Conservation (phyloP, 2,329 filamentous ascomycete genomes). For the Aspergillus hiratsukae region DNA sequence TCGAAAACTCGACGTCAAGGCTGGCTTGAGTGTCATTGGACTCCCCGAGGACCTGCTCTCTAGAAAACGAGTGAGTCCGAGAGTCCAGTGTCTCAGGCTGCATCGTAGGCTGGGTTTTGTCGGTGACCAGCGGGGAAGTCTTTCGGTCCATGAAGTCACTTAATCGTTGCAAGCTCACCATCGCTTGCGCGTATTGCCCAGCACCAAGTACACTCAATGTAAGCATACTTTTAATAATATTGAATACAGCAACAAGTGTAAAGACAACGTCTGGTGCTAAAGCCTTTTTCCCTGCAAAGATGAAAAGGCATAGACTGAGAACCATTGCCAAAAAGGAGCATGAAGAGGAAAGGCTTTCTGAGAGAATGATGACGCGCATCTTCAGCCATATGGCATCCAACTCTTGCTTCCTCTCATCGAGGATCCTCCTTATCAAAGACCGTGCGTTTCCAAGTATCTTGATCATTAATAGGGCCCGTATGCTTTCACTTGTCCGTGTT, state of each 20-base stretch:
- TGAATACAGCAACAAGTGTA: slow-evolving; percentile 10
- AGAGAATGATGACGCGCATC: slow-evolving; percentile 9
- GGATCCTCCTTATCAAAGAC: slow-evolving; percentile 6
- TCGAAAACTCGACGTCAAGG: slow-evolving; percentile 1
- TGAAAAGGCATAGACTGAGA: slow-evolving; percentile 4
- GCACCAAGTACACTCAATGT: slow-evolving; percentile 8
- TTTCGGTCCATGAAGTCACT: slow-evolving; percentile 5
- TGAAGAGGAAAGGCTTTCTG: slow-evolving; percentile 7
- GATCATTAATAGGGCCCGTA: slow-evolving; percentile 7
- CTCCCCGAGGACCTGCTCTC: not conserved
- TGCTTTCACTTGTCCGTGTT: slow-evolving; percentile 8
- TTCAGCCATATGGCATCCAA: slow-evolving; percentile 10
- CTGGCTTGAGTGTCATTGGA: not conserved
- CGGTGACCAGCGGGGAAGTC: not conserved
- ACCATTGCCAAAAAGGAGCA: slow-evolving; percentile 7
- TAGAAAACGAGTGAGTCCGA: not conserved
- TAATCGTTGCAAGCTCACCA: slow-evolving; percentile 7
- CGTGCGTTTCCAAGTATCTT: slow-evolving; percentile 9
- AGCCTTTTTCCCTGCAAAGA: slow-evolving; percentile 1
- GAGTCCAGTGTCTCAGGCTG: not conserved
- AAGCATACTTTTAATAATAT: slow-evolving; percentile 12
- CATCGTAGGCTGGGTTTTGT: not conserved
- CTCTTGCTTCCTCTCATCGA: slow-evolving; percentile 5
- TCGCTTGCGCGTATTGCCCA: slow-evolving; percentile 12
- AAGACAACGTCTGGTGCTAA: slow-evolving; percentile 8